Base-by-base conservation (phyloP, 345 rosid species). In the Boechera divaricarpa region DNA sequence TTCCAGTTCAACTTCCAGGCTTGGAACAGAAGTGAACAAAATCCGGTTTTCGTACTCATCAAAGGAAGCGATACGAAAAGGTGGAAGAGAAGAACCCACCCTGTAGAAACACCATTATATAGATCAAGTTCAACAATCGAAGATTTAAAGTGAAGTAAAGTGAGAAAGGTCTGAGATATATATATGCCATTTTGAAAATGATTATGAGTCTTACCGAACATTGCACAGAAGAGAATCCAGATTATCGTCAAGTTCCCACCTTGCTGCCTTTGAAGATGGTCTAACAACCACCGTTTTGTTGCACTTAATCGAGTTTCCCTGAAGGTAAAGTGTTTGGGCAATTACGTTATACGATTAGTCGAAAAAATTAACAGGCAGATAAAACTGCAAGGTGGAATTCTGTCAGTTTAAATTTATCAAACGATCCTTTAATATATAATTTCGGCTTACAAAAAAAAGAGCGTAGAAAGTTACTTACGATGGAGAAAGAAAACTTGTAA, bases 41-140 rank as follows among this genome's bases (percentile, higher is more conserved):
- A 77, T 85, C 63, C 18, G 79, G 71, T 87, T 89, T 62, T 57
- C 83, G 60, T 67, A 83, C 66, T 65, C 66, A 78, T 91, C 97
- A 60, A 77, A 76, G 74, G 94, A 84, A 31, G 80, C 85, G 41
- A 91, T 56, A 47, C 41, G 47, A 42, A 85, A 12, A 7, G 63
- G 66, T 32, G 85, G 83, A 64, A 87, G 81, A 39, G 48, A 67
- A 11, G 85, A 85, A 75, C 97, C 97, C 31, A 86, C 85, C 79
- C 97, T 91, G 85, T 55, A 41, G 36, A 74, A 51, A 55, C 44
- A 57, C 56, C 68, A 41, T 16, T 33, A 44, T 29, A 48, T 33
- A 41, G 69, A 69, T 41, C 63, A 76, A 7, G 9, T 60, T 51
- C 29, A 10, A 76, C 13, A 41, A 15, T 42, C 62, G 4, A 49